Evolutionary conservation across 139 green algal genomes (phyloP), one percentile per base, ranked within the genome.

Genomic region (Chlamydomonas schloesseri): DNA sequence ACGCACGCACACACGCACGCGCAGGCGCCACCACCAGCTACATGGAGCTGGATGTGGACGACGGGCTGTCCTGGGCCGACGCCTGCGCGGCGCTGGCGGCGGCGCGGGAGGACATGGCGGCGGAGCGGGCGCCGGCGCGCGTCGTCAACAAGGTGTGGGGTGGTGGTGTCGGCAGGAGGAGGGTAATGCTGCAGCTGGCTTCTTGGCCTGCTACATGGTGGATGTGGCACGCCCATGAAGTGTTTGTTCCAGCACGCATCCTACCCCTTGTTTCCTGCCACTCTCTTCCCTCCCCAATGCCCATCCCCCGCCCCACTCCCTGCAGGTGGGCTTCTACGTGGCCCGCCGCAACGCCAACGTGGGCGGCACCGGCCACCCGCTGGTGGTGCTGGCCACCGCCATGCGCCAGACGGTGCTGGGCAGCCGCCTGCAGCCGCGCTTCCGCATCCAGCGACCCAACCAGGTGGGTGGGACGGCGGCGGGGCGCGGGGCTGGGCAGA

Each of bases 261-360:
- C n/a, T n/a, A n/a, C n/a, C n/a, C n/a, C n/a, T n/a, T n/a, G n/a
- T n/a, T n/a, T n/a, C n/a, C n/a, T n/a, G n/a, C n/a, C 42, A 50
- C 5, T 50, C 42, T 50, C 42, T 50, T 8, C 42, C 42, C n/a
- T n/a, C n/a, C n/a, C n/a, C n/a, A n/a, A n/a, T 50, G 42, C 42
- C 42, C 42, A 5, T 50, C 6, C 42, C 42, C 42, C 42, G 42
- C 42, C 42, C 42, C 42, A n/a, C n/a, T n/a, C n/a, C n/a, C n/a
- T n/a, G n/a, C 84, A 90, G 86, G 77, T 72, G 1, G 78, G 78
- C 31, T 90, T 87, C 78, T 90, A 86, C 70, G 58, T 87, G 2
- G 24, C 15, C 20, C 64, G 60, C 4, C 80, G 80, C 29, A 71
- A 57, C 50, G 14, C 47, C 46, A 50, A 50, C 42, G 42, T 50